A percentile compares a stretch with the other conserved stretches of the same genome.
Conservation (phyloP, 1,284 basidiomycete species). For the Trametes polyzona region DNA sequence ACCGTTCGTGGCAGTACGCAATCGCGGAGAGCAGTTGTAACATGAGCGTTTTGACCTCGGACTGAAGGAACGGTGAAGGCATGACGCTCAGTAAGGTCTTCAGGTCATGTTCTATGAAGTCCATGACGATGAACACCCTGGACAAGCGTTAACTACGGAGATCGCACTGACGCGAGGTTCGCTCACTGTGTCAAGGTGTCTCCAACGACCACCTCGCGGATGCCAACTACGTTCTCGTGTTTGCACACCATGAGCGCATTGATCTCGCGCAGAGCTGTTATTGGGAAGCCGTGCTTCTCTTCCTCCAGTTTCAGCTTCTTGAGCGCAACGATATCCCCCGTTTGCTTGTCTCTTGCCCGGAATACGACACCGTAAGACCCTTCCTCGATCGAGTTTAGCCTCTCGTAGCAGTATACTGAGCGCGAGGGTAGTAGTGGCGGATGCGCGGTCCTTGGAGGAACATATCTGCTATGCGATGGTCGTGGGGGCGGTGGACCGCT, state of each 20-base stretch:
- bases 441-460: constrained; percentile 76
- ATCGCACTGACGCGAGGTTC: too few species aligned
- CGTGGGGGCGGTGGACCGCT: constrained; percentile 25
- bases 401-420: constrained; percentile 91
- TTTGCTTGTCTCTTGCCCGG: constrained; percentile 90
- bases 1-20: constrained; percentile 90
- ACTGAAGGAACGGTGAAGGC: constrained; percentile 94
- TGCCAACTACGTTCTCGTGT: constrained; percentile 94
- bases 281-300: constrained; percentile 98
- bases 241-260: constrained; percentile 91
- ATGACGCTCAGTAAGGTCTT: constrained; percentile 93
- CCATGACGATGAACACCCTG: constrained; percentile 99
- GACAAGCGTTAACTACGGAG: not conserved
- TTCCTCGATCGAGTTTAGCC: constrained; percentile 98
- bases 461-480: constrained; percentile 61
- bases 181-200: constrained; percentile 95
- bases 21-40: constrained; percentile 93
- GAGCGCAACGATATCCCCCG: constrained; percentile 93
- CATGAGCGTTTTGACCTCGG: constrained; percentile 98
- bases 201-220: constrained; percentile 98
- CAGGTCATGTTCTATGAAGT: constrained; percentile 99
- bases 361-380: constrained; percentile 99
- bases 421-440: constrained; percentile 82
- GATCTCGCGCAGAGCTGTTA: constrained; percentile 94
- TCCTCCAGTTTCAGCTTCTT: constrained; percentile 99